Evolutionary conservation across 208 protist genomes (phyloP), one percentile per base, ranked within the genome.

Genomic region (Acanthamoeba culbertsoni): DNA sequence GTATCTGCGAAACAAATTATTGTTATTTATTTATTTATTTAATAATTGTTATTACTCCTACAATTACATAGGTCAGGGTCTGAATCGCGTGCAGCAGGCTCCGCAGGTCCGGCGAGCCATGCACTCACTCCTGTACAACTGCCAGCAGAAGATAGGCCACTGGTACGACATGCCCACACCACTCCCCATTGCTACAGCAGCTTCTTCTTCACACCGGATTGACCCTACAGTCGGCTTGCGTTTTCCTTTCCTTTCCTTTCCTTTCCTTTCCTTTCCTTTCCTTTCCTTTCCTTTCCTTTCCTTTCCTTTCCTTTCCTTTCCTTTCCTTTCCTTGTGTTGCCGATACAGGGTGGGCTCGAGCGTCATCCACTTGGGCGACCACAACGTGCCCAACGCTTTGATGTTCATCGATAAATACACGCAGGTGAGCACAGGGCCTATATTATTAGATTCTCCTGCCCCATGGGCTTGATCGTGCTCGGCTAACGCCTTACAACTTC

Each of bases 341-440:
- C n/a, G n/a, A n/a, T 37, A 1, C 18, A 77, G 68, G 71, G 96
- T 99, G 6, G 98, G 99, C 12, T 98, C 98, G 53, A 98, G 97
- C 63, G 98, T 99, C 0, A 98, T 99, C 75, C 99, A 99, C 93
- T 94, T 99, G 28, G 98, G 99, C 79, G 99, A 99, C 94, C 95
- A 97, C 57, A 98, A 99, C 91, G 99, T 99, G 55, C 99, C 99
- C 20, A 99, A 99, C 84, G 98, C 98, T 10, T 95, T 99, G 0
- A 98, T 99, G 40, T 99, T 99, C 95, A 99, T 99, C 90, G 98
- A 99, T 91, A 99, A 99, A 94, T 99, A 99, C 96, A 99, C 98
- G 28, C 98, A 97, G 62, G 92, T 96, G 42, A n/a, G n/a, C n/a
- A n/a, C 82, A 77, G 18, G 48, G 91, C 26, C 23, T 62, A 62